phyloP scores from a whole-genome alignment of 2,329 filamentous ascomycete species.

The Amphichorda felina region DNA sequence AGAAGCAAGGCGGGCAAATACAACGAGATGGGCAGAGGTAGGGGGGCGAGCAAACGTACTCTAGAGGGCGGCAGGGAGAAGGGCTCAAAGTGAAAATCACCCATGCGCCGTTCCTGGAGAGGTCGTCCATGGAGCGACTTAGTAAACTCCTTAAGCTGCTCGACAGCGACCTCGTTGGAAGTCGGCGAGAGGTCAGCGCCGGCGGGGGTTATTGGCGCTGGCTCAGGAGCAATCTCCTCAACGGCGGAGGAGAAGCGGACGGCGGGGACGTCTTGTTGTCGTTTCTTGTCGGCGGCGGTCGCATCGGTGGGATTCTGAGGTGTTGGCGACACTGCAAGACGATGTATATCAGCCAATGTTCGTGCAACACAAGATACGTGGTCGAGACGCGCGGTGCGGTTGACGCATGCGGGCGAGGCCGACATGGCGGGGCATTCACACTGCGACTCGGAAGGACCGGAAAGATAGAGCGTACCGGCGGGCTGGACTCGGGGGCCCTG shows the following conservation, averaged over 20 bases:
- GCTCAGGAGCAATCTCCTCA: slow-evolving; percentile 47
- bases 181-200: slow-evolving; percentile 10
- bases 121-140: slow-evolving; percentile 60
- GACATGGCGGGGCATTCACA: no score
- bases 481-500: neutral
- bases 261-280: slow-evolving; percentile 21
- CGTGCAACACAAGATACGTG: no score
- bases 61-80: slow-evolving; percentile 77
- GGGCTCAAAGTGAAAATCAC: slow-evolving; percentile 81
- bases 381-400: no score
- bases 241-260: slow-evolving; percentile 64
- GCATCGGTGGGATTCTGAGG: neutral
- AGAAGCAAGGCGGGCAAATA: slow-evolving; percentile 2
- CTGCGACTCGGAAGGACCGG: neutral
- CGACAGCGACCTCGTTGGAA: slow-evolving; percentile 32
- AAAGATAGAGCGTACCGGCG: neutral
- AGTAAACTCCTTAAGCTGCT: slow-evolving; percentile 61
- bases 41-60: no score
- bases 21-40: no score
- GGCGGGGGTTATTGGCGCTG: slow-evolving; percentile 8
- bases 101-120: slow-evolving; percentile 72
- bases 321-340: neutral
- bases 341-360: no score
- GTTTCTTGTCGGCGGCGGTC: neutral
- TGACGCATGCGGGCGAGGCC: no score